Evolutionary conservation across 192 early-diverging fungal genomes (phyloP).

Genomic region (Backusella luteola): DNA sequence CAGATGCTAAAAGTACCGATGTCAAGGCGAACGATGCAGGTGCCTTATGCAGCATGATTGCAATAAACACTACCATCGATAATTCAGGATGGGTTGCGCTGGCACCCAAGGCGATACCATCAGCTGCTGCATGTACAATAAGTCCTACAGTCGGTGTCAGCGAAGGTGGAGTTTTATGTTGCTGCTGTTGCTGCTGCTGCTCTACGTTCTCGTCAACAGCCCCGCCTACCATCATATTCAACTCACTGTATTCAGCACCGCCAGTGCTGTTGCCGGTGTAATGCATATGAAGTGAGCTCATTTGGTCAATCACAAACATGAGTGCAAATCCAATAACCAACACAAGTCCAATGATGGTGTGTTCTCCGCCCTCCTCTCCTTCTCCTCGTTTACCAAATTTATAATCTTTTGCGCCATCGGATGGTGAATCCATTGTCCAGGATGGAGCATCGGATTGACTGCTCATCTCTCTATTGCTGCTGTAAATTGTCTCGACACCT

Average conservation of each 20-base stretch:
- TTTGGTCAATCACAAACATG: conserved; percentile 89
- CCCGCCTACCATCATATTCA: neutral
- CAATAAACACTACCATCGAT: conserved; percentile 85
- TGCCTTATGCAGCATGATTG: conserved; percentile 96
- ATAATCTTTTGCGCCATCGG: neutral
- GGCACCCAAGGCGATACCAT: conserved; percentile 93
- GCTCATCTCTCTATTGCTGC: neutral
- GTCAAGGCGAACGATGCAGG: conserved; percentile 90
- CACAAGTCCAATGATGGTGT: conserved; percentile 75
- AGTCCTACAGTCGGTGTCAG: conserved; percentile 79
- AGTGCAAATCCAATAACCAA: conserved; percentile 80
- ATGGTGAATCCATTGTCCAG: neutral
- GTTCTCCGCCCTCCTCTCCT: conserved; percentile 26
- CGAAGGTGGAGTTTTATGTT: conserved; percentile 11
- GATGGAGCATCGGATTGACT: neutral
- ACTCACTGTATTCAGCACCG: conserved; percentile 1
- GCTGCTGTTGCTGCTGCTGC: conserved; percentile 10
- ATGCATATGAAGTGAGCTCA: conserved; percentile 44
- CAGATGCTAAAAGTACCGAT: conserved; percentile 81
- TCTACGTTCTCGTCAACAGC: conserved; percentile 1
- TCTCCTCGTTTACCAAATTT: neutral
- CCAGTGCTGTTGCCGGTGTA: neutral
- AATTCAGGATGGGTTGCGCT: conserved; percentile 64
- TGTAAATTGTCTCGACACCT: conserved; percentile 87
- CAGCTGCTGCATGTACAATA: conserved; percentile 93